Evolutionary conservation across 2,329 filamentous ascomycete genomes (phyloP), one percentile per base, ranked within the genome.

Genomic region (Cladorrhinum sp.): DNA sequence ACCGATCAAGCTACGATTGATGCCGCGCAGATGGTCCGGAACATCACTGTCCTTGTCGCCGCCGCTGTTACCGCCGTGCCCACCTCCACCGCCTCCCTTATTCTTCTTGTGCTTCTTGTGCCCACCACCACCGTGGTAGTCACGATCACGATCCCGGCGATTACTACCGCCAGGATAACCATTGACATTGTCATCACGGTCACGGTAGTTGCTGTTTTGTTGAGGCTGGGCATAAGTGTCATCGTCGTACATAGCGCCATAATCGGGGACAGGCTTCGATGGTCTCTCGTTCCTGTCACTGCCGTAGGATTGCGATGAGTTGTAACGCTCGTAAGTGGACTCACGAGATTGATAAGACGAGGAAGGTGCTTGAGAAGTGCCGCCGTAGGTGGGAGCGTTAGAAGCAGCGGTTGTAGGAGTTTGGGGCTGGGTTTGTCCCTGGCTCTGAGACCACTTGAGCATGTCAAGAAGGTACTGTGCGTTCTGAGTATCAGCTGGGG

Each of bases 1-100:
- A 59, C 86, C 85, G 54, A 86, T 85, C 14, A 86, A 76, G 14
- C 81, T 79, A 62, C 79, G 82, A 68, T 88, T 85, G 64, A 79
- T 79, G 14, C 74, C 75, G 60, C 78, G 78, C 16, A 75, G 68
- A 26, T 79, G 73, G 18, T 70, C 62, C 54, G 70, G 58, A 61
- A 66, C 57, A n/a, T 69, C 64, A 4, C 52, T 57, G 33, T 58
- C 39, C 3, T 55, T 54, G 16, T 54, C 54, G 12, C 69, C 69
- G 2, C 77, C 74, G 8, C 16, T 49, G n/a, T 48, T 33, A 36
- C 70, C 70, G 52, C 64, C 66, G 8, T 66, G 67, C 28, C 70
- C 72, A 2, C 77, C 77, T 10, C 70, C 68, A 8, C 74, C 73
- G 28, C 74, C 42, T 26, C 55, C 59, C 23, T 64, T 60, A 16